Percentiles rank a stretch among this genome's conserved stretches.
Conservation (phyloP, 441 rosid genomes). For the Breynia disticha region DNA sequence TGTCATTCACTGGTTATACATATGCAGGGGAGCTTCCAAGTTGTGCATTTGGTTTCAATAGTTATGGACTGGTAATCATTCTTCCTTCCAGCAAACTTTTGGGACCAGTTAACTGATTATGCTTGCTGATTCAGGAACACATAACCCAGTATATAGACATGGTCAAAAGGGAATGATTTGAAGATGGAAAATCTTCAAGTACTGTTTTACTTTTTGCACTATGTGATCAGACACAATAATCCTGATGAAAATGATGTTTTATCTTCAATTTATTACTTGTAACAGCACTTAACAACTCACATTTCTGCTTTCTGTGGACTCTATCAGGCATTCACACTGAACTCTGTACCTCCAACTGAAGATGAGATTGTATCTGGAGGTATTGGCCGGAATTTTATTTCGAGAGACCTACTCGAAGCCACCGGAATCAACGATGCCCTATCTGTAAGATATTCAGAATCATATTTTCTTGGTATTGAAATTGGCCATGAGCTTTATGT, state of each 20-base stretch:
- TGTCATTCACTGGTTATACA: conserved; percentile 33
- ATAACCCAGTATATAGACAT: no score
- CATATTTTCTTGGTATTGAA: not conserved
- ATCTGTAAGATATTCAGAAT: conserved; percentile 18
- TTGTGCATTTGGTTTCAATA: conserved; percentile 51
- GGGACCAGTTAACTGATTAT: no score
- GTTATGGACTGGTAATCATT: conserved; percentile 34
- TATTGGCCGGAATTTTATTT: conserved; percentile 45
- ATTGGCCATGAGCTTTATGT: not conserved
- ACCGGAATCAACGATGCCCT: conserved; percentile 38
- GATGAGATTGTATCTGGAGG: conserved; percentile 34
- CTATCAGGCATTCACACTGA: conserved; percentile 42
- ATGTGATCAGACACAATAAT: no score
- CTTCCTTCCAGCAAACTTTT: not conserved
- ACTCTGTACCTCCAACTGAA: conserved; percentile 46
- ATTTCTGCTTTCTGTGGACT: not conserved
- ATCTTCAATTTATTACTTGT: not conserved
- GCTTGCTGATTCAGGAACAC: no score
- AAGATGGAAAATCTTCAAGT: no score
- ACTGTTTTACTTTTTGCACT: no score
- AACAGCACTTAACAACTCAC: no score
- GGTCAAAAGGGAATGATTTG: no score
- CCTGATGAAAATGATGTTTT: no score
- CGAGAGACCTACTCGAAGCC: conserved; percentile 51
- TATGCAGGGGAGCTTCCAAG: conserved; percentile 61